These are phyloP conservation scores for Geosiphon pyriformis DNA, from an alignment of 192 early-diverging fungal genomes.

Conservation along the genomic window DNA sequence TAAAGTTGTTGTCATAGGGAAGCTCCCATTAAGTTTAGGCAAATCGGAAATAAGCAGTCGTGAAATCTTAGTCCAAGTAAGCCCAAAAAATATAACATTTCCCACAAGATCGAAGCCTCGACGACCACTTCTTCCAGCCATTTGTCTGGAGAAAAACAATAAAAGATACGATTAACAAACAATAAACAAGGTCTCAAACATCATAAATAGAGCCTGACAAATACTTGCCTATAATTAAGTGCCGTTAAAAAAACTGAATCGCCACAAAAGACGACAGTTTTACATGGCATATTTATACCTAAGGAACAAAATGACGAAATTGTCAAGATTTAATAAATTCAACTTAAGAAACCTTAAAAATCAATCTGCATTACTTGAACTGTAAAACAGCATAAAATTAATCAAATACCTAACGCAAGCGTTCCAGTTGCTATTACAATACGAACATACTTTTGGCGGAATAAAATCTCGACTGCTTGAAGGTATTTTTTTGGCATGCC, in stretches of 20 bases:
- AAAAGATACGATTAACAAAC: too few species aligned
- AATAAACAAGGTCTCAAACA: too few species aligned
- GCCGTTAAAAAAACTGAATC: constrained; percentile 38
- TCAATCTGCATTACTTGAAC: too few species aligned
- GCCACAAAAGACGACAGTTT: constrained; percentile 36
- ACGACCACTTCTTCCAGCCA: constrained; percentile 31
- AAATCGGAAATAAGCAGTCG: constrained; percentile 34
- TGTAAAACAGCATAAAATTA: constrained; percentile 12
- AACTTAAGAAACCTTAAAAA: too few species aligned
- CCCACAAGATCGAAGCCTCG: constrained; percentile 41
- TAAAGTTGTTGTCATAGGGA: constrained; percentile 40
- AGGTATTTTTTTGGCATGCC: constrained; percentile 31
- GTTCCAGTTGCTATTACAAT: constrained; percentile 39
- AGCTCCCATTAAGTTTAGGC: constrained; percentile 33
- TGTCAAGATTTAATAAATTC: too few species aligned
- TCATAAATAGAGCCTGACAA: too few species aligned
- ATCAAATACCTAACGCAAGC: constrained; percentile 12
- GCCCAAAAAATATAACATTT: constrained; percentile 40
- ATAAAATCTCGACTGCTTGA: constrained; percentile 34
- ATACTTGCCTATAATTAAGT: constrained; percentile 37
- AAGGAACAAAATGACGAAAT: constrained; percentile 14
- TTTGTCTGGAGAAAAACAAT: constrained; percentile 7
- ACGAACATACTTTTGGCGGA: constrained; percentile 31
- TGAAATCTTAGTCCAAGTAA: constrained; percentile 33
- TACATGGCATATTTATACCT: constrained; percentile 45